Evolutionary conservation across 2,329 filamentous ascomycete species (phyloP).

Genomic region (Talaromyces sp.): DNA sequence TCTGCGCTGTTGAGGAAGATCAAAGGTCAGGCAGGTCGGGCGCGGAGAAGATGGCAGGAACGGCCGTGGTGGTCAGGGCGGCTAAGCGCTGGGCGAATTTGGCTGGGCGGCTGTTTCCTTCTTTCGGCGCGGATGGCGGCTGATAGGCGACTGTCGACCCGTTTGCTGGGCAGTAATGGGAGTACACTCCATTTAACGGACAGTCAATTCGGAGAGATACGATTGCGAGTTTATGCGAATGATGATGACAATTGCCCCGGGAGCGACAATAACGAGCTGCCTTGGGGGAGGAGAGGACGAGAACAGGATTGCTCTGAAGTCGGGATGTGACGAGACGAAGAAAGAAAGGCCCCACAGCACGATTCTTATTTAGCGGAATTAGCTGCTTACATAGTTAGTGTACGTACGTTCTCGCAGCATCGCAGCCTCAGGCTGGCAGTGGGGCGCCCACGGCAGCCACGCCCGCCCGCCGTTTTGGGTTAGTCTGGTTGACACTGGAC

Average conservation of each 20-base stretch:
- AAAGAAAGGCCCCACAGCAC: background rate
- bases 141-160: background rate
- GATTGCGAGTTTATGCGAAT: background rate
- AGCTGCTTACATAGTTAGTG: too few species aligned
- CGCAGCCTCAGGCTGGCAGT: background rate
- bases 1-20: constrained; percentile 6
- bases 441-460: background rate
- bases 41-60: constrained; percentile 14
- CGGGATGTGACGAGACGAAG: background rate
- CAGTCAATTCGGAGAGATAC: background rate
- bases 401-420: background rate
- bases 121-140: constrained; percentile 3
- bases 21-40: constrained; percentile 10
- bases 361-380: background rate
- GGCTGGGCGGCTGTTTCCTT: background rate
- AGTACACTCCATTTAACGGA: background rate
- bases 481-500: background rate
- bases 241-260: background rate
- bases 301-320: background rate
- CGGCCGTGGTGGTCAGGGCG: background rate
- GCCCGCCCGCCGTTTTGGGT: background rate
- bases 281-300: background rate
- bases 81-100: constrained; percentile 6
- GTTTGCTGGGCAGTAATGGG: background rate
- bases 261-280: background rate